Conservation (phyloP, 768 basidiomycete species). For the Leccinum subtestaceum region DNA sequence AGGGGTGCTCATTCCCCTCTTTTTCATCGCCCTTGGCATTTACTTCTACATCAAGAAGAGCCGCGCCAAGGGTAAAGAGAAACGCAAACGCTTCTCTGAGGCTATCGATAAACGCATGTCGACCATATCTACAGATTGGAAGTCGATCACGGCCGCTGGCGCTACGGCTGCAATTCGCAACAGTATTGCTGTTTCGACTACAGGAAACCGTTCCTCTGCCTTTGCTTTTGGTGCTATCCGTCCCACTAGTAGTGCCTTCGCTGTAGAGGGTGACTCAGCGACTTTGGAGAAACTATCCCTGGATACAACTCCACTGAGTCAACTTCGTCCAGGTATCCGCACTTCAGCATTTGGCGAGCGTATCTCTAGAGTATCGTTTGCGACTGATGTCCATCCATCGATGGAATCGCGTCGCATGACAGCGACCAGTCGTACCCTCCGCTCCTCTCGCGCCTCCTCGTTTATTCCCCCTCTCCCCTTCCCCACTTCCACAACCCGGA, state of each 20-base stretch:
- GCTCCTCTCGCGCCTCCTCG: slow-evolving; percentile 41
- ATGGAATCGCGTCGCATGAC: slow-evolving; percentile 43
- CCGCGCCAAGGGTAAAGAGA: slow-evolving; percentile 47
- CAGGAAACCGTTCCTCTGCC: slow-evolving; percentile 39
- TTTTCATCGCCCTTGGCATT: slow-evolving; percentile 48
- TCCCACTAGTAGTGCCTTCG: slow-evolving; percentile 43
- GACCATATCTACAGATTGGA: slow-evolving; percentile 77
- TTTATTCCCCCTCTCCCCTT: slow-evolving; percentile 42
- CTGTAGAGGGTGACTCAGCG: slow-evolving; percentile 40
- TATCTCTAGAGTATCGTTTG: slow-evolving; percentile 66
- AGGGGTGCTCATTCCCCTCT: slow-evolving; percentile 56
- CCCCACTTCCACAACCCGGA: slow-evolving; percentile 10
- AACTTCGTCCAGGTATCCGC: slow-evolving; percentile 54
- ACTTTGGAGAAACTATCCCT: slow-evolving; percentile 38
- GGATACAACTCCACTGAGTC: slow-evolving; percentile 39
- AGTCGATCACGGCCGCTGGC: slow-evolving; percentile 63
- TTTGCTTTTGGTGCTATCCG: slow-evolving; percentile 63
- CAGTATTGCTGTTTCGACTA: slow-evolving; percentile 51
- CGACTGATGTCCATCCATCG: slow-evolving; percentile 52
- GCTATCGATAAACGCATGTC: slow-evolving; percentile 81
- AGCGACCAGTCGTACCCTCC: slow-evolving; percentile 42
- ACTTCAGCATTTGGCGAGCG: slow-evolving; percentile 49
- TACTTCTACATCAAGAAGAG: slow-evolving; percentile 51
- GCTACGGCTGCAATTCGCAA: slow-evolving; percentile 72
- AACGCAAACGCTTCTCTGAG: slow-evolving; percentile 60